These are phyloP conservation scores for Pseudocercospora fuligena DNA, from an alignment of 2,329 filamentous ascomycete species.

Conservation along the genomic window DNA sequence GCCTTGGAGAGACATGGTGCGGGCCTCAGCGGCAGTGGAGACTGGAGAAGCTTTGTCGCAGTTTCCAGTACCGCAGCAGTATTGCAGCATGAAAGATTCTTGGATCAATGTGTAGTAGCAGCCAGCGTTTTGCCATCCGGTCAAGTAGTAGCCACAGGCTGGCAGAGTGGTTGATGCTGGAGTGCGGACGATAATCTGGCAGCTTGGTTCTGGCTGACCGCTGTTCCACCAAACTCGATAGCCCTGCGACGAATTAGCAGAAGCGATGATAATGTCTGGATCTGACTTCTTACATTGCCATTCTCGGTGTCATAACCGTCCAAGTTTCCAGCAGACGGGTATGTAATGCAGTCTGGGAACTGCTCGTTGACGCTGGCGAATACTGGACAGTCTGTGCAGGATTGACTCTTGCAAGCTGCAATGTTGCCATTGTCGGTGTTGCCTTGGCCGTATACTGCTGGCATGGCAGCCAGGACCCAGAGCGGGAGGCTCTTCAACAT, in stretches of 20 bases:
- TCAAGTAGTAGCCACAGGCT: constrained; percentile 2
- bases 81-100: background rate
- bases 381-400: background rate
- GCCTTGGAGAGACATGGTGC: background rate
- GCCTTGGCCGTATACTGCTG: background rate
- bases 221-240: background rate
- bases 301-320: background rate
- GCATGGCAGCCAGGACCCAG: background rate
- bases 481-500: background rate
- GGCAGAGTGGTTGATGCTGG: background rate
- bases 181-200: background rate
- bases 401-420: background rate
- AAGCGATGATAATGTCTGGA: background rate
- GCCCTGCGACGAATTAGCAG: background rate
- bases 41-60: background rate
- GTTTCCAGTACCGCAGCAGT: background rate
- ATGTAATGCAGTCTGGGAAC: background rate
- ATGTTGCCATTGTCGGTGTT: background rate
- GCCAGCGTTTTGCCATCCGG: background rate
- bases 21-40: background rate
- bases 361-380: background rate
- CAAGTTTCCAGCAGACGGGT: background rate
- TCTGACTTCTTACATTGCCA: background rate
- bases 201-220: background rate
- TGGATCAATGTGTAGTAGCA: background rate